Evolutionary conservation across 169 alveolate genomes (phyloP), one percentile per base, ranked within the genome.

Genomic region (Eimeria nieschulzi): DNA sequence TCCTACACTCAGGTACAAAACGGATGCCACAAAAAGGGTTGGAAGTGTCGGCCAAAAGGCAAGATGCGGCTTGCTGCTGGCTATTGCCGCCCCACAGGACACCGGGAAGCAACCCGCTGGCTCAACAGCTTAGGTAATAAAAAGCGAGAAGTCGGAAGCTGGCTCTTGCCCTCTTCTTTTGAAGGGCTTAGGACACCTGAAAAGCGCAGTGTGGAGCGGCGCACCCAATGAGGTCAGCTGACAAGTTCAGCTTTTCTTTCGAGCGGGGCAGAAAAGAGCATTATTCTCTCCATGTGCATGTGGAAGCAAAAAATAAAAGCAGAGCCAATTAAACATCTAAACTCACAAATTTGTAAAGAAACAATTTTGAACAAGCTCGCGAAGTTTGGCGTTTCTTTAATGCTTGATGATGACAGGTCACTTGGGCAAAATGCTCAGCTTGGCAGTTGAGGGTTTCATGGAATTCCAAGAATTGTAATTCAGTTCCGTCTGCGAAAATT

Each of bases 81-180:
- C 64, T 63, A 33, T 54, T 23, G 88, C 88, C 88, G 53, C 88
- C 87, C 78, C 76, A 82, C 75, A 82, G 88, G 64, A 63, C 78
- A 39, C 88, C 73, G 26, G 76, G 73, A 13, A 13, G 76, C 76
- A 33, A 56, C 39, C 39, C 73, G 19, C 76, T 82, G 64, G 88
- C 61, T 61, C 64, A 25, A 25, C 12, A 61, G 39, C 15, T 26
- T 33, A 61, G 63, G 19, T 10, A 8, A 63, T 68, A 39, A 79
- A 56, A 33, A 39, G 46, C 63, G 26, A 54, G 15, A 53, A 82
- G 19, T 19, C 51, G n/a, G 73, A 26, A 82, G 78, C 33, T 25
- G 61, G 76, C 23, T 51, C 46, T 19, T 10, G 63, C 39, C 88
- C 88, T 63, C 10, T 63, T 51, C 63, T 56, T 82, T 66, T 15